These are phyloP conservation scores for Bryopsis sp. DNA, from an alignment of 139 green algal genomes.

Conservation along the genomic window DNA sequence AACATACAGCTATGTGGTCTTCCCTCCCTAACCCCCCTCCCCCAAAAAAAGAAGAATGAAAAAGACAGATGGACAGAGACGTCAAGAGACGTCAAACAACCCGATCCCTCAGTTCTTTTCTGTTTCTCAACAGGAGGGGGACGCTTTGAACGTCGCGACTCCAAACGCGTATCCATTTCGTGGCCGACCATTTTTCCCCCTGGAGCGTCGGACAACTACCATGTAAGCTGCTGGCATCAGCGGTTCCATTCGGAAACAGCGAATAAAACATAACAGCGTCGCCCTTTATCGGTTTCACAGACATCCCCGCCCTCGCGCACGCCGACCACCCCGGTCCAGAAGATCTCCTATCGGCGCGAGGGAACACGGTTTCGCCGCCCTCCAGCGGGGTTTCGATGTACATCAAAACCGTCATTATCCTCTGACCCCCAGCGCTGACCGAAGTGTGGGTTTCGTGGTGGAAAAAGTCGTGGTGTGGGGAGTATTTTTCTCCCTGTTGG, in stretches of 20 bases:
- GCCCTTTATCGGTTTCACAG: constrained; percentile 37
- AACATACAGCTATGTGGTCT: too few relatives aligned
- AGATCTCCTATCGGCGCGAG: constrained; percentile 37
- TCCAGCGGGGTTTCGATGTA: constrained; percentile 42
- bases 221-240: constrained; percentile 34
- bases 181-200: constrained; percentile 58
- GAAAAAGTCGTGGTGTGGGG: constrained; percentile 78
- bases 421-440: constrained; percentile 50
- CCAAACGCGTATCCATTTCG: constrained; percentile 80
- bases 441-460: constrained; percentile 51
- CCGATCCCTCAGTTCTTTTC: too few relatives aligned
- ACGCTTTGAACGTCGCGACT: too few relatives aligned
- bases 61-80: too few relatives aligned
- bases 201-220: constrained; percentile 43
- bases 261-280: constrained; percentile 56
- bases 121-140: too few relatives aligned
- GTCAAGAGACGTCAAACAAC: too few relatives aligned
- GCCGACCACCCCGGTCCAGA: constrained; percentile 36
- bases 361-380: constrained; percentile 55
- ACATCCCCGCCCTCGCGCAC: constrained; percentile 44
- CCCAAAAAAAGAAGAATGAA: too few relatives aligned
- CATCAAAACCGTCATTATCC: constrained; percentile 74
- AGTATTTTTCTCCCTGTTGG: constrained; percentile 69
- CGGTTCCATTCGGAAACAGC: constrained; percentile 34
- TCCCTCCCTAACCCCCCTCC: too few relatives aligned